A percentile compares a stretch with the other conserved stretches of the same genome.
Conservation (phyloP, 352 stramenopile species). For the Phytophthora syringae region DNA sequence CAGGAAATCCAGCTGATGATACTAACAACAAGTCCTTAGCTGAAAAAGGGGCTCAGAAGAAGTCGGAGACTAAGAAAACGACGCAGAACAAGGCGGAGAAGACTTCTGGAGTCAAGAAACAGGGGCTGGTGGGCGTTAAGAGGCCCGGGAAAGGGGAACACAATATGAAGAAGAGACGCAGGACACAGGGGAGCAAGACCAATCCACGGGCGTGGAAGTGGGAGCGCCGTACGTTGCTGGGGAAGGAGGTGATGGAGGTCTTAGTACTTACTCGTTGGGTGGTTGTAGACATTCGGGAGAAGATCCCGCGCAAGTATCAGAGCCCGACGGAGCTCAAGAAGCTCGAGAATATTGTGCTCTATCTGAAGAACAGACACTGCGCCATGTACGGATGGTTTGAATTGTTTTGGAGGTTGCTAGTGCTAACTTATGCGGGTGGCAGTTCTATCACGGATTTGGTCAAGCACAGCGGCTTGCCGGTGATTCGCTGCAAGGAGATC, state of each 20-base stretch:
- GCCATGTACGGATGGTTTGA: conserved; percentile 63
- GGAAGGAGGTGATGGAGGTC: too few species aligned
- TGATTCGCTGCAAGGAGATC: conserved; percentile 90
- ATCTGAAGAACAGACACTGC: conserved; percentile 82
- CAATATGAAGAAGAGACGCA: conserved; percentile 32
- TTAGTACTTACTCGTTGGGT: too few species aligned
- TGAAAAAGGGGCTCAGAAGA: too few species aligned
- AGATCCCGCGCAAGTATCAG: conserved; percentile 88
- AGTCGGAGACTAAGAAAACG: too few species aligned
- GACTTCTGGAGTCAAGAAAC: conserved; percentile 19
- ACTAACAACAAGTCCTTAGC: too few species aligned
- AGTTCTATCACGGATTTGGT: conserved; percentile 87
- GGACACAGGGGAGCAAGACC: conserved; percentile 36
- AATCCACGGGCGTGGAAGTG: conserved; percentile 71
- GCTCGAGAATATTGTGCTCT: conserved; percentile 86
- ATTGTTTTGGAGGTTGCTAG: conserved; percentile 7
- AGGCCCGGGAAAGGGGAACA: conserved; percentile 25
- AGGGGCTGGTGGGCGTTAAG: conserved; percentile 15
- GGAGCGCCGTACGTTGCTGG: conserved; percentile 69
- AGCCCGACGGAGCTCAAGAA: conserved; percentile 80
- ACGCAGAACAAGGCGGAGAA: conserved; percentile 10
- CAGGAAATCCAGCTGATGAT: conserved; percentile 51
- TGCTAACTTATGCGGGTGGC: neutral
- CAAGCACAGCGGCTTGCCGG: conserved; percentile 75
- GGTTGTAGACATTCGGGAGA: conserved; percentile 66